phyloP scores from a whole-genome alignment of 352 stramenopile genomes.

The Blastocystis sp. region DNA sequence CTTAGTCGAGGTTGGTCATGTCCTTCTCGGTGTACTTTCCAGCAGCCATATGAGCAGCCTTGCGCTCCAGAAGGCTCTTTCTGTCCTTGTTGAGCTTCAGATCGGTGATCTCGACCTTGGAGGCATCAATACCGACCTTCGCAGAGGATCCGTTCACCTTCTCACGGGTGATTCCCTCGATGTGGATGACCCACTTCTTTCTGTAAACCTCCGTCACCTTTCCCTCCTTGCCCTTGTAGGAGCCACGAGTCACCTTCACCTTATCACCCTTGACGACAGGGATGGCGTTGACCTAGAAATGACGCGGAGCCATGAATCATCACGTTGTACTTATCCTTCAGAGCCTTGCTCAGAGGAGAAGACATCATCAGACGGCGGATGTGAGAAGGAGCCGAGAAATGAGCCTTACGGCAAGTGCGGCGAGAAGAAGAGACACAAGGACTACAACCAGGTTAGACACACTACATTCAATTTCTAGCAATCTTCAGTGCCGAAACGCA shows the following conservation, averaged over 20 bases:
- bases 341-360: slow-evolving; percentile 90
- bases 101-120: slow-evolving; percentile 97
- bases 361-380: slow-evolving; percentile 90
- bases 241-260: slow-evolving; percentile 89
- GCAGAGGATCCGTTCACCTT: slow-evolving; percentile 92
- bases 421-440: slow-evolving; percentile 72
- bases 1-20: slow-evolving; percentile 52
- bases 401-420: slow-evolving; percentile 95
- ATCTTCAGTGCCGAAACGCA: too few species aligned
- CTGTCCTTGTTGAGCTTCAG: slow-evolving; percentile 99
- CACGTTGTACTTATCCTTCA: slow-evolving; percentile 96
- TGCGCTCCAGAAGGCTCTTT: slow-evolving; percentile 94
- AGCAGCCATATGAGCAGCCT: slow-evolving; percentile 67
- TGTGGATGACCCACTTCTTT: slow-evolving; percentile 98
- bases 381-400: slow-evolving; percentile 92
- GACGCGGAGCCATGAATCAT: not conserved
- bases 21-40: slow-evolving; percentile 60
- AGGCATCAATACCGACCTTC: slow-evolving; percentile 89
- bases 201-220: slow-evolving; percentile 91
- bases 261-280: slow-evolving; percentile 97
- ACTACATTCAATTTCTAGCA: not conserved
- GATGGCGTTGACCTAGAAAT: slow-evolving; percentile 79
- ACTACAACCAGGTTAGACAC: slow-evolving; percentile 36
- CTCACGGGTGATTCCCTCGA: slow-evolving; percentile 91
- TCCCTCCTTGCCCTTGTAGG: slow-evolving; percentile 90